Percentiles rank a stretch among this genome's conserved stretches.
These are phyloP conservation scores for Suhomyces chickasaworum DNA, from an alignment of 1,139 yeast species.

Conservation along the genomic window DNA sequence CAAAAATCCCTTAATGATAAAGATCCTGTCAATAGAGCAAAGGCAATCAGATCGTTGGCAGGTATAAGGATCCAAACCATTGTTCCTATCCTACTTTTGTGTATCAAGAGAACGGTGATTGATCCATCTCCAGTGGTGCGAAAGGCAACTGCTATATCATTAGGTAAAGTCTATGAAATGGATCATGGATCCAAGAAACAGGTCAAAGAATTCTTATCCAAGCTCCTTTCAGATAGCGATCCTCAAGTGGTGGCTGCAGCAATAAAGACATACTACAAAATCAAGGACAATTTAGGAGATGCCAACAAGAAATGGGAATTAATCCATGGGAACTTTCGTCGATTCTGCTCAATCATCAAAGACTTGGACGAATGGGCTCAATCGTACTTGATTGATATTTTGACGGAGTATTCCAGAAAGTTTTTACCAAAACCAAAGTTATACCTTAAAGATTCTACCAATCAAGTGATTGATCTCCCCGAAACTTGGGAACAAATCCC, in stretches of 20 bases:
- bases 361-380: conserved; percentile 83
- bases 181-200: conserved; percentile 36
- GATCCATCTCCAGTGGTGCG: conserved; percentile 84
- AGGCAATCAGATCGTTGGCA: conserved; percentile 77
- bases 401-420: conserved; percentile 65
- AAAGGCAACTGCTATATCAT: conserved; percentile 75
- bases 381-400: conserved; percentile 55
- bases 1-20: conserved; percentile 79
- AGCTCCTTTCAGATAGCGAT: conserved; percentile 64
- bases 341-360: conserved; percentile 55
- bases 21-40: conserved; percentile 65
- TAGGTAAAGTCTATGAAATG: conserved; percentile 60
- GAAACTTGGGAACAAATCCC: conserved; percentile 34
- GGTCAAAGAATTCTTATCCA: conserved; percentile 51
- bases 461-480: conserved; percentile 40
- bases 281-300: conserved; percentile 29
- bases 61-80: conserved; percentile 81
- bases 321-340: conserved; percentile 71
- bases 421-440: conserved; percentile 58
- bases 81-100: conserved; percentile 73
- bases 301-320: conserved; percentile 55
- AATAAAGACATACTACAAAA: conserved; percentile 54
- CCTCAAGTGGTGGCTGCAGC: conserved; percentile 72
- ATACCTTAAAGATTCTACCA: conserved; percentile 28
- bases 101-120: conserved; percentile 64